Evolutionary conservation across 2,329 filamentous ascomycete species (phyloP).

Genomic region (Chrysoporthe deuterocubensis): DNA sequence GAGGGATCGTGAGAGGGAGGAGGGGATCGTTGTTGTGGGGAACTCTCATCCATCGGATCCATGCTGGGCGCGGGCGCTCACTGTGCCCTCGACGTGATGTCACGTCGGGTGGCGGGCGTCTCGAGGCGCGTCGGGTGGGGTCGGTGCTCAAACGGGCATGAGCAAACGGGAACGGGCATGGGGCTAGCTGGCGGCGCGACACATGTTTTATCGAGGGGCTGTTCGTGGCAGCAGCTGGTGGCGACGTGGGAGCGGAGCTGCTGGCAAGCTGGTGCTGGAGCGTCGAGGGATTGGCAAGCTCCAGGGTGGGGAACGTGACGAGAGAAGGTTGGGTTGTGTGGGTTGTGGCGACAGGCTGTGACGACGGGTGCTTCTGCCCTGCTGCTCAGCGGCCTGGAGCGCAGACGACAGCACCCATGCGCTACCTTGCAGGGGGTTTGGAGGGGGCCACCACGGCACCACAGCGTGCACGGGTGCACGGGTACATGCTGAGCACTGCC

Average conservation of each 20-base stretch:
- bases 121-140: neutral
- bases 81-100: slow-evolving; percentile 19
- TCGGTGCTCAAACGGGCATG: neutral
- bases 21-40: slow-evolving; percentile 13
- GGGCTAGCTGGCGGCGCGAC: neutral
- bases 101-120: slow-evolving; percentile 2
- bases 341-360: too few relatives aligned
- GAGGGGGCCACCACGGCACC: too few relatives aligned
- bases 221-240: neutral
- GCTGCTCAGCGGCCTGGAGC: too few relatives aligned
- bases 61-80: slow-evolving; percentile 22
- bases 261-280: too few relatives aligned
- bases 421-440: too few relatives aligned
- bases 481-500: too few relatives aligned
- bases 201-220: neutral
- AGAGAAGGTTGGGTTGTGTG: too few relatives aligned
- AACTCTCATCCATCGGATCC: slow-evolving; percentile 30
- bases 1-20: slow-evolving; percentile 7
- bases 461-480: too few relatives aligned
- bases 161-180: neutral
- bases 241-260: neutral
- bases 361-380: too few relatives aligned
- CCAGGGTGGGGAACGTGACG: too few relatives aligned
- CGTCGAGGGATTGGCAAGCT: too few relatives aligned
- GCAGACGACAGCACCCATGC: too few relatives aligned